Evolutionary conservation across 2,329 filamentous ascomycete genomes (phyloP), one percentile per base, ranked within the genome.

Genomic region (Neofusicoccum umdonicola): DNA sequence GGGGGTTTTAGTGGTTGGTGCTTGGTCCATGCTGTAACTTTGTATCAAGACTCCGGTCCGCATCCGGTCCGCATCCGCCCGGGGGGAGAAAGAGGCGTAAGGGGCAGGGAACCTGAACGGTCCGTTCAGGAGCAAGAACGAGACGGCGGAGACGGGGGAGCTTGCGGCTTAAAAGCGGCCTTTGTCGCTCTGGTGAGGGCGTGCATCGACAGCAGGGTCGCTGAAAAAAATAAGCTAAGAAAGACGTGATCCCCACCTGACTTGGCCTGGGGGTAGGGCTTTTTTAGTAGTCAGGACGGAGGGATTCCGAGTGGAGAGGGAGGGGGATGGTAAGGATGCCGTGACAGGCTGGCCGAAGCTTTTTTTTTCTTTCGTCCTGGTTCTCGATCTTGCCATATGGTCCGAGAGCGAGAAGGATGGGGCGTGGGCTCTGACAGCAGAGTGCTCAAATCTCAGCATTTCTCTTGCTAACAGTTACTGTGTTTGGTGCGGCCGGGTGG

Each of bases 381-480:
- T n/a, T n/a, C 41, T 44, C 7, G 13, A n/a, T 44, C 41, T 44
- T n/a, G 15, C 15, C 41, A 44, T 17, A 15, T 17, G 41, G 41
- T 17, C 41, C 31, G 37, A n/a, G 51, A 56, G 37, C 19, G 34
- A 54, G 35, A 42, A 34, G 45, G 45, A 7, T 19, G 45, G 52
- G 19, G 52, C 17, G 52, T 12, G 35, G 54, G 54, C 54, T 44
- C 22, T 58, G 54, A 42, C 54, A 58, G 54, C 54, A 35, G 42
- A 35, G 56, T 47, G 56, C 56, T 47, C 56, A 60, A 45, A 35
- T 60, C 56, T 45, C 56, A 60, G 54, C 56, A 47, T 60, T 47
- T 60, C 42, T 44, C 39, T 60, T 35, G n/a, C 41, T 60, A 60
- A 60, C 56, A 60, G 42, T 37, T 37, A 35, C 31, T 42, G 19